A percentile compares a stretch with the other conserved stretches of the same genome.
These are phyloP conservation scores for Saccharomycopsis olivae DNA, from an alignment of 805 yeast species.

Conservation along the genomic window DNA sequence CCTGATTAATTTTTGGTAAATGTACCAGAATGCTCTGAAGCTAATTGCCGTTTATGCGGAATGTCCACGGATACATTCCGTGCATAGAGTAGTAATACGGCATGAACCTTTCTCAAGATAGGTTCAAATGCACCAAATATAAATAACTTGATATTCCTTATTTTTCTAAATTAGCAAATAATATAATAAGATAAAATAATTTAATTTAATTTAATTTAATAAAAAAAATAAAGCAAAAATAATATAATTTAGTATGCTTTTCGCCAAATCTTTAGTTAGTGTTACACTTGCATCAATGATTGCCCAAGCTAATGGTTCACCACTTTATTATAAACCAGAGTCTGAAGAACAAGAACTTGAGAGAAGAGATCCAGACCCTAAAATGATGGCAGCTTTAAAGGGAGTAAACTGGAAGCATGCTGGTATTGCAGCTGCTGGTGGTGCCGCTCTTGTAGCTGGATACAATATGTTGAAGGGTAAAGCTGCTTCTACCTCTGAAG, in stretches of 20 bases:
- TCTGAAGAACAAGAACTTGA: not conserved
- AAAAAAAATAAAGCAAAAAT: not conserved
- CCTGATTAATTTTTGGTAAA: too few relatives aligned
- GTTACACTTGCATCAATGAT: not conserved
- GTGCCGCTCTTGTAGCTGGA: slow-evolving; percentile 2
- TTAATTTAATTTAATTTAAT: too few relatives aligned
- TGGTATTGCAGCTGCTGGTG: slow-evolving; percentile 4
- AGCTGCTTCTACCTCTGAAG: not conserved
- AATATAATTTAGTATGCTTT: not conserved
- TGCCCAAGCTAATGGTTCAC: not conserved
- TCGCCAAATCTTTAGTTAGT: not conserved
- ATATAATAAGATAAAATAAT: too few relatives aligned
- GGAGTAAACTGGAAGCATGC: slow-evolving; percentile 4
- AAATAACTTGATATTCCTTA: too few relatives aligned
- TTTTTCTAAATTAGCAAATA: too few relatives aligned
- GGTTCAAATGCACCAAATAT: too few relatives aligned
- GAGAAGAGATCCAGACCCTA: slow-evolving; percentile 1
- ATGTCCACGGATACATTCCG: too few relatives aligned
- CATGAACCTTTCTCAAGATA: too few relatives aligned
- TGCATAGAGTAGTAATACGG: too few relatives aligned
- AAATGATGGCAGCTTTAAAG: not conserved
- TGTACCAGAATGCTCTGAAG: too few relatives aligned
- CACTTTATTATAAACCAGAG: not conserved
- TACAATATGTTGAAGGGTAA: not conserved
- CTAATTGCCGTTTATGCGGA: too few relatives aligned